A percentile compares a stretch with the other conserved stretches of the same genome.
phyloP scores from a whole-genome alignment of 2,329 filamentous ascomycete genomes.

The Fusarium xyrophilum region DNA sequence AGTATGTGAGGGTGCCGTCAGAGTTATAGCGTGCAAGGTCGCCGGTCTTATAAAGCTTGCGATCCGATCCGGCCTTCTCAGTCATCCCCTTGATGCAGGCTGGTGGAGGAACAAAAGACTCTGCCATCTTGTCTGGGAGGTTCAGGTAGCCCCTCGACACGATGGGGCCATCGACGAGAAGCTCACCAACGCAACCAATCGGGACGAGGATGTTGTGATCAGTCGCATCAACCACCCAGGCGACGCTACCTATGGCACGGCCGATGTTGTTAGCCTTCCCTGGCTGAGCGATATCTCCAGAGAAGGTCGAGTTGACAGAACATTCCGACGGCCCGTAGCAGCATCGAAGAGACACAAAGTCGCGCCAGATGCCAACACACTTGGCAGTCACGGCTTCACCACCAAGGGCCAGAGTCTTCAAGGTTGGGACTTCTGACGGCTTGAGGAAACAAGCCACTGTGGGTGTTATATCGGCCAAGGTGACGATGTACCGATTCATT shows the following conservation, averaged over 20 bases:
- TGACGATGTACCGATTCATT: slow-evolving; percentile 18
- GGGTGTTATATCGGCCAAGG: slow-evolving; percentile 27
- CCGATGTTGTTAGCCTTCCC: slow-evolving; percentile 30
- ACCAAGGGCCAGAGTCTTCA: slow-evolving; percentile 25
- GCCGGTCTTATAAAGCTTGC: slow-evolving; percentile 54
- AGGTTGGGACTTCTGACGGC: slow-evolving; percentile 14
- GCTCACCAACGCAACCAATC: slow-evolving; percentile 21
- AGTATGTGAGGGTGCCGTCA: slow-evolving; percentile 52
- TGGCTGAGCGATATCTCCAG: slow-evolving; percentile 15
- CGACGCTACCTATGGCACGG: slow-evolving; percentile 16
- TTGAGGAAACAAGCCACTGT: slow-evolving; percentile 27
- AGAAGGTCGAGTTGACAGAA: slow-evolving; percentile 22
- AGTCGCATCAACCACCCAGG: slow-evolving; percentile 21
- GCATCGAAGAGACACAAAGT: slow-evolving; percentile 25
- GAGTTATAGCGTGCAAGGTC: slow-evolving; percentile 54
- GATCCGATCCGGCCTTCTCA: neutral
- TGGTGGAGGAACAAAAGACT: slow-evolving; percentile 18
- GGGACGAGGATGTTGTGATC: slow-evolving; percentile 12
- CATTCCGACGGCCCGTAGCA: slow-evolving; percentile 32
- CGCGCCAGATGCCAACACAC: slow-evolving; percentile 29
- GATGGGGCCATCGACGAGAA: slow-evolving; percentile 30
- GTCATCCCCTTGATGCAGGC: neutral
- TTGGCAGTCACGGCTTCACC: slow-evolving; percentile 29
- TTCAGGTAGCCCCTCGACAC: slow-evolving; percentile 33
- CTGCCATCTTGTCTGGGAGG: slow-evolving; percentile 16